Conservation (phyloP, 306 rosid genomes). For the Vigna trinervia region DNA sequence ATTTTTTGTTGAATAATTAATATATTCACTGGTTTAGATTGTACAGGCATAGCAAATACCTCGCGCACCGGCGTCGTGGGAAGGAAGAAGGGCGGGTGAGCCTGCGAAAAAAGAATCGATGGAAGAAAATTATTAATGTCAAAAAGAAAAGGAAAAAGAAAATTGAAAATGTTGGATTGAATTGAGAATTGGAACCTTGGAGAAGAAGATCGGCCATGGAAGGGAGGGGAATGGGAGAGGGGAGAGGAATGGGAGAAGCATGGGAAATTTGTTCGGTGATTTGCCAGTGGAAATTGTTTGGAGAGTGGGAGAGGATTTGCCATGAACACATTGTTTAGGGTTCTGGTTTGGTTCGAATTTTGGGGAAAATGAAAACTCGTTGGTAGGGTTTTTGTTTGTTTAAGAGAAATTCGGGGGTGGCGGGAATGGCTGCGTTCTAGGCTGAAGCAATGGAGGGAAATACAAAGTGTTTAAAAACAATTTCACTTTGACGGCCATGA, state of each 20-base stretch:
- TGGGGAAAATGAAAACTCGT: too few relatives aligned
- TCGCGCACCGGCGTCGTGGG: conserved; percentile 6
- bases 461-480: too few relatives aligned
- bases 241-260: not conserved
- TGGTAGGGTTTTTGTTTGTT: too few relatives aligned
- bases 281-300: conserved; percentile 43
- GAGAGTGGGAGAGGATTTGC: conserved; percentile 39
- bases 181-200: not conserved
- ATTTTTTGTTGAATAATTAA: not conserved
- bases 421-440: too few relatives aligned
- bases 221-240: conserved; percentile 32
- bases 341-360: too few relatives aligned
- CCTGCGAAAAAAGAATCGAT: not conserved
- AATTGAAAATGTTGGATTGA: not conserved
- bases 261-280: conserved; percentile 7
- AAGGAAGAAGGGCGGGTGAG: not conserved
- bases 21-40: not conserved
- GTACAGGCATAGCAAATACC: not conserved
- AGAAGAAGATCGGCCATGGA: conserved; percentile 42
- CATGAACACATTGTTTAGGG: conserved; percentile 34
- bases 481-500: too few relatives aligned
- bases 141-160: not conserved
- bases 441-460: too few relatives aligned
- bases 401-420: too few relatives aligned
- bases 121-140: not conserved